Evolutionary conservation across 345 rosid species (phyloP).

Genomic region (Boechera retrofracta): DNA sequence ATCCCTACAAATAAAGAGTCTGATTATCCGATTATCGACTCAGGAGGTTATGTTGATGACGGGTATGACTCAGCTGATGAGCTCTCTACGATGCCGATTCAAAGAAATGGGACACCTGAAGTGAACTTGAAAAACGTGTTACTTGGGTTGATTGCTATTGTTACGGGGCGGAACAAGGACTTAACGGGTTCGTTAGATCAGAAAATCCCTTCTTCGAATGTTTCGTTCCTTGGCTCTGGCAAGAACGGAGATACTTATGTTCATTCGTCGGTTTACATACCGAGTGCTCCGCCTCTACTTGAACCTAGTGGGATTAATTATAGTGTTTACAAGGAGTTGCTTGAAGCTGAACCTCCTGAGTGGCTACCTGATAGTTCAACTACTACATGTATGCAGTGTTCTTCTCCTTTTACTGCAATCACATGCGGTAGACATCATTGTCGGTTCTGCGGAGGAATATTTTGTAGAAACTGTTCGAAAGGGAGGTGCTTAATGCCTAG

Average conservation of each 20-base stretch:
- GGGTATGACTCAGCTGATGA: constrained; percentile 68
- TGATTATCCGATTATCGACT: constrained; percentile 50
- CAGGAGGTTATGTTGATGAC: constrained; percentile 61
- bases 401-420: constrained; percentile 74
- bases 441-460: constrained; percentile 92
- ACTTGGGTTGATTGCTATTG: constrained; percentile 73
- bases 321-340: constrained; percentile 67
- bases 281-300: constrained; percentile 94
- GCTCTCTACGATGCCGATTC: constrained; percentile 26
- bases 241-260: constrained; percentile 77
- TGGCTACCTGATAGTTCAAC: constrained; percentile 96
- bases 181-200: constrained; percentile 34
- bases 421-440: constrained; percentile 98
- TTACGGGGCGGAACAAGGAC: constrained; percentile 71
- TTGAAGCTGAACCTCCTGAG: constrained; percentile 91
- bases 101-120: constrained; percentile 52
- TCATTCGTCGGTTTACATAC: constrained; percentile 90
- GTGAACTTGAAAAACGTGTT: constrained; percentile 87
- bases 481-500: constrained; percentile 86
- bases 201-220: constrained; percentile 62
- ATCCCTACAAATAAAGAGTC: constrained; percentile 48
- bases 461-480: constrained; percentile 80
- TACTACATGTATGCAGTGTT: constrained; percentile 79
- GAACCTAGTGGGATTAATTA: constrained; percentile 63
- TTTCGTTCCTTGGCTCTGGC: constrained; percentile 73